Conservation (phyloP, 176 grass and related monocot genomes). For the Eragrostis nindensis region DNA sequence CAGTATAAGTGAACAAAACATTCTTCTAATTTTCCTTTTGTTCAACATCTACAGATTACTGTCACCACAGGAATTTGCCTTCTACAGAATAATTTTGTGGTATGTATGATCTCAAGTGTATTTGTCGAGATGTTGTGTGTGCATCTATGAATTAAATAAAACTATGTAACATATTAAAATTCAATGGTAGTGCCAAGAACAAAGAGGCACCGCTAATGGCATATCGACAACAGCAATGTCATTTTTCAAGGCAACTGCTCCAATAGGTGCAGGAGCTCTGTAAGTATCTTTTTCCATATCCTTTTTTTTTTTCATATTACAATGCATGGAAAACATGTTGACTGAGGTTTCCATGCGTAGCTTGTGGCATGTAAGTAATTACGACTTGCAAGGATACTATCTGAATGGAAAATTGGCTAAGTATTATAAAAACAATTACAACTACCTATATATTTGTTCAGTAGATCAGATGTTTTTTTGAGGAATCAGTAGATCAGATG, state of each 20-base stretch:
- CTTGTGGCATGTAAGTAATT: too few relatives aligned
- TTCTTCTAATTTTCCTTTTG: neutral
- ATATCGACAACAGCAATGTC: constrained; percentile 65
- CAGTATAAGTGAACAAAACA: neutral
- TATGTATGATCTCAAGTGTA: constrained; percentile 38
- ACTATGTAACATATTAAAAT: neutral
- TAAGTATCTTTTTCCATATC: constrained; percentile 45
- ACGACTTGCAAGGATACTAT: too few relatives aligned
- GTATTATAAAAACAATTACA: too few relatives aligned
- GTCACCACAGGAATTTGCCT: constrained; percentile 46
- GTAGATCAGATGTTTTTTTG: too few relatives aligned
- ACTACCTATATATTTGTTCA: too few relatives aligned
- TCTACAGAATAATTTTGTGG: constrained; percentile 42
- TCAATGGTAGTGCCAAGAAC: constrained; percentile 59
- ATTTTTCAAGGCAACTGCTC: constrained; percentile 79
- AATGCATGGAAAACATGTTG: neutral
- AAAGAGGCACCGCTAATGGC: constrained; percentile 81
- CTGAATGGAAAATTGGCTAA: too few relatives aligned
- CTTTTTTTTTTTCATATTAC: neutral
- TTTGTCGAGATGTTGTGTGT: neutral
- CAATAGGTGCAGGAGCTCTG: constrained; percentile 62
- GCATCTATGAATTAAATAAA: neutral
- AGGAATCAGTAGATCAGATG: too few relatives aligned
- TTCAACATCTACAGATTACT: constrained; percentile 53
- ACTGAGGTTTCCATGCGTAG: neutral